A percentile compares a stretch with the other conserved stretches of the same genome.
Conservation (phyloP, 108 stramenopile species). For the Cylindrotheca closterium region DNA sequence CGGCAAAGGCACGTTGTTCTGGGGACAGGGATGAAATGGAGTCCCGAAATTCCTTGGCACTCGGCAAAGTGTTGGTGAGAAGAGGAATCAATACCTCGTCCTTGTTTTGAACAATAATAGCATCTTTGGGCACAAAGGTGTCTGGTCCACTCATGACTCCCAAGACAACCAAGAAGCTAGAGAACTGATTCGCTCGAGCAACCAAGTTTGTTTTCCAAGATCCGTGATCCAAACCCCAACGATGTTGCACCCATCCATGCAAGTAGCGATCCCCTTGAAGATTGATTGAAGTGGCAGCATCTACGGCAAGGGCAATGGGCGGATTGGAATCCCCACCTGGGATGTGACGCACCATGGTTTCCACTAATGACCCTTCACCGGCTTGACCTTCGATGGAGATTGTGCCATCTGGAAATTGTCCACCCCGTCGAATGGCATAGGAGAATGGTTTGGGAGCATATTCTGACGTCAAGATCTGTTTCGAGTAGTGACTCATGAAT, state of each 20-base stretch:
- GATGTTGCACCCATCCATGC: conserved; percentile 71
- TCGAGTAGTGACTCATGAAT: conserved; percentile 58
- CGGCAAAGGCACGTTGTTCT: conserved; percentile 81
- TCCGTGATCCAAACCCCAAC: conserved; percentile 25
- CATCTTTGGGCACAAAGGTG: conserved; percentile 75
- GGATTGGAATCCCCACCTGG: background rate
- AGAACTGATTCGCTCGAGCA: conserved; percentile 79
- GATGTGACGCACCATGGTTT: conserved; percentile 34
- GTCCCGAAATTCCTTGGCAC: conserved; percentile 87
- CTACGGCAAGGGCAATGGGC: conserved; percentile 44
- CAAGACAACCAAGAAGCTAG: conserved; percentile 67
- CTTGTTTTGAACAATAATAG: conserved; percentile 85
- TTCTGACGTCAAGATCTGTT: conserved; percentile 34
- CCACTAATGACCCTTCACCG: conserved; percentile 28
- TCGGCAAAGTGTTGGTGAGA: conserved; percentile 72
- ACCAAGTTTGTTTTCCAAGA: conserved; percentile 13
- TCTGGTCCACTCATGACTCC: conserved; percentile 67
- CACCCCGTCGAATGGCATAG: conserved; percentile 60
- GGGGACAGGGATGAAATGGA: conserved; percentile 80
- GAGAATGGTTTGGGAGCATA: conserved; percentile 65
- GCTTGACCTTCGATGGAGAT: conserved; percentile 32
- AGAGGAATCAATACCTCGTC: conserved; percentile 85
- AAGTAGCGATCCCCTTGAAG: conserved; percentile 55
- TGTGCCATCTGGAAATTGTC: conserved; percentile 63
- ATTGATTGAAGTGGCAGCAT: conserved; percentile 49